These are phyloP conservation scores for Serpula lacrymans DNA, from an alignment of 768 basidiomycete species.

Conservation along the genomic window DNA sequence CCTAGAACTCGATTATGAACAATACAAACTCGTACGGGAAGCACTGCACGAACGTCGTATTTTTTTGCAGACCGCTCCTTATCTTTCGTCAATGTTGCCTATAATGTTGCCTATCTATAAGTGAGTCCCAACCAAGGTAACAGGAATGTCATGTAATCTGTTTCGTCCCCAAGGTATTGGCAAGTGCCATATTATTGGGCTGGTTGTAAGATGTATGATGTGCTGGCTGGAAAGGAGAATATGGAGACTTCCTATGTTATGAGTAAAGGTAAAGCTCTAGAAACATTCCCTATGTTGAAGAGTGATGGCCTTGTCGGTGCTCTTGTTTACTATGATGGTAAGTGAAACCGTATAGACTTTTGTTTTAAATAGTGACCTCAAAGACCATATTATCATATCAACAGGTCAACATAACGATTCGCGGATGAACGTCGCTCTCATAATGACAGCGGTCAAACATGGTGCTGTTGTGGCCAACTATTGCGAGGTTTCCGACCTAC, in stretches of 20 bases:
- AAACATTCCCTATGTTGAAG: constrained; percentile 97
- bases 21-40: constrained; percentile 94
- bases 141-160: constrained; percentile 6
- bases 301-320: constrained; percentile 88
- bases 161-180: constrained; percentile 95
- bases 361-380: not conserved
- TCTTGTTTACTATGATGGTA: constrained; percentile 96
- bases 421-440: constrained; percentile 94
- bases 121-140: constrained; percentile 46
- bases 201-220: constrained; percentile 94
- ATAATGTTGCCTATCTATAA: constrained; percentile 98
- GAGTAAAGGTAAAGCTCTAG: constrained; percentile 89
- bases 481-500: constrained; percentile 75
- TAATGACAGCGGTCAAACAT: constrained; percentile 91
- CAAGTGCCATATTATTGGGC: constrained; percentile 95
- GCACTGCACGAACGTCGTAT: constrained; percentile 90
- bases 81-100: constrained; percentile 88
- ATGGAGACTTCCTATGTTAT: constrained; percentile 96
- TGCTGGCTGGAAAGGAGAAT: constrained; percentile 93
- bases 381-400: not conserved
- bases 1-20: constrained; percentile 93
- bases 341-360: constrained; percentile 14
- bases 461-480: constrained; percentile 90
- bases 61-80: constrained; percentile 94
- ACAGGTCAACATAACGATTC: constrained; percentile 97